Conservation (phyloP, 257 asterid genomes). For the Solanum sparsipilum region DNA sequence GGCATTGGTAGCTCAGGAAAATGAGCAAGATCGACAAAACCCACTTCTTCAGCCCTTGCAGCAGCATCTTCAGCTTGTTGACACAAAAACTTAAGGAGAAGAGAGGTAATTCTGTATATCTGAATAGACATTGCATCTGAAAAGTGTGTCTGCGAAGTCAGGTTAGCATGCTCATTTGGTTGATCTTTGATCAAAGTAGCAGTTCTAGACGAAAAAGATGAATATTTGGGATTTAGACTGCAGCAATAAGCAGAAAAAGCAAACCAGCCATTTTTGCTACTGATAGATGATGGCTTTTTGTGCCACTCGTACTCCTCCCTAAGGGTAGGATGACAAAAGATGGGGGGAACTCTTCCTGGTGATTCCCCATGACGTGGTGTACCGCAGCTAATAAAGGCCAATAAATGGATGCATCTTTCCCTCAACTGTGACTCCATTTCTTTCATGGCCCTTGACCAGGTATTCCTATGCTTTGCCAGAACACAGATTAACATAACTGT, state of each 20-base stretch:
- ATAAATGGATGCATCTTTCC: conserved; percentile 72
- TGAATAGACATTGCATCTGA: conserved; percentile 70
- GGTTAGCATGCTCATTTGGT: conserved; percentile 16
- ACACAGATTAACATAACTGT: conserved; percentile 65
- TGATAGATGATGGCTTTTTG: conserved; percentile 54
- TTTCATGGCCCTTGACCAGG: conserved; percentile 71
- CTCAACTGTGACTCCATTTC: conserved; percentile 69
- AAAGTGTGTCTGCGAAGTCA: conserved; percentile 37
- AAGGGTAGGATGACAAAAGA: conserved; percentile 49
- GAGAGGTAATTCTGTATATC: conserved; percentile 60
- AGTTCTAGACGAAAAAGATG: conserved; percentile 29
- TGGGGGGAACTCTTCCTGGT: conserved; percentile 36
- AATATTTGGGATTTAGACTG: conserved; percentile 34
- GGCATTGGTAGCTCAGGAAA: conserved; percentile 99
- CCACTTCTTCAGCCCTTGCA: conserved; percentile 77
- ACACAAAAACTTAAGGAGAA: conserved; percentile 71
- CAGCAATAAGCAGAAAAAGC: conserved; percentile 73
- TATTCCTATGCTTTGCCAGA: conserved; percentile 52
- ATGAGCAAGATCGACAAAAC: conserved; percentile 72
- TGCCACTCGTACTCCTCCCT: conserved; percentile 80
- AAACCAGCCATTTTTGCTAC: conserved; percentile 89
- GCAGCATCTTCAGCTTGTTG: conserved; percentile 75
- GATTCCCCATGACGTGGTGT: conserved; percentile 67
- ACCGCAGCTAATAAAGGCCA: conserved; percentile 82
- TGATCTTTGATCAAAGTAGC: conserved; percentile 47